Evolutionary conservation across 208 protist species (phyloP).

Genomic region (Wallacemonas rigidus): DNA sequence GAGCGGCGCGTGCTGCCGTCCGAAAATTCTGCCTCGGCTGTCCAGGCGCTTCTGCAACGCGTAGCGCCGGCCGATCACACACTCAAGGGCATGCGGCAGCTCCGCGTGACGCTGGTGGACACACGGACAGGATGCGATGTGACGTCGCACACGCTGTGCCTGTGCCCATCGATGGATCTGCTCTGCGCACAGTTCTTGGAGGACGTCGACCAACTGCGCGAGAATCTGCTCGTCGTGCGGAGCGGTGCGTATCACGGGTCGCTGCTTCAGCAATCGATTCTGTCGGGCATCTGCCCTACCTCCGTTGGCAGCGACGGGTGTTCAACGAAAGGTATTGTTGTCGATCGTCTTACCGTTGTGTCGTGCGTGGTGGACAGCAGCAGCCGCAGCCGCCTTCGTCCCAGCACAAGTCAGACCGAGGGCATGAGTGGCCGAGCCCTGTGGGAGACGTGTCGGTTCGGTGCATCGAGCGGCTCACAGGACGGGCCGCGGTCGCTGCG

Average conservation of each 20-base stretch:
- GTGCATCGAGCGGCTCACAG: neutral
- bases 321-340: neutral
- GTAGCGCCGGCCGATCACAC: neutral
- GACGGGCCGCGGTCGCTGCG: neutral
- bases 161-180: constrained; percentile 6
- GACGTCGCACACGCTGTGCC: constrained; percentile 2
- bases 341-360: neutral
- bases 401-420: neutral
- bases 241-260: neutral
- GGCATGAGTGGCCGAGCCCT: neutral
- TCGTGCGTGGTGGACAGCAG: constrained; percentile 3
- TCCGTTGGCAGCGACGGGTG: neutral
- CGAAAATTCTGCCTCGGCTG: neutral
- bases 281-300: neutral
- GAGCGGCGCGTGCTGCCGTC: neutral
- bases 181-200: neutral
- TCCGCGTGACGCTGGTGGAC: constrained; percentile 3
- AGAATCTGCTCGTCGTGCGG: neutral
- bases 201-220: neutral
- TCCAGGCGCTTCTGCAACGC: constrained; percentile 2
- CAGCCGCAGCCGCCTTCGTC: neutral
- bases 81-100: constrained; percentile 6
- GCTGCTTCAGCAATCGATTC: neutral
- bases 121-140: neutral
- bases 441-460: constrained; percentile 7